Percentiles rank a stretch among this genome's conserved stretches.
Evolutionary conservation across 2,329 filamentous ascomycete genomes (phyloP).

Genomic region (Calonectria montana): DNA sequence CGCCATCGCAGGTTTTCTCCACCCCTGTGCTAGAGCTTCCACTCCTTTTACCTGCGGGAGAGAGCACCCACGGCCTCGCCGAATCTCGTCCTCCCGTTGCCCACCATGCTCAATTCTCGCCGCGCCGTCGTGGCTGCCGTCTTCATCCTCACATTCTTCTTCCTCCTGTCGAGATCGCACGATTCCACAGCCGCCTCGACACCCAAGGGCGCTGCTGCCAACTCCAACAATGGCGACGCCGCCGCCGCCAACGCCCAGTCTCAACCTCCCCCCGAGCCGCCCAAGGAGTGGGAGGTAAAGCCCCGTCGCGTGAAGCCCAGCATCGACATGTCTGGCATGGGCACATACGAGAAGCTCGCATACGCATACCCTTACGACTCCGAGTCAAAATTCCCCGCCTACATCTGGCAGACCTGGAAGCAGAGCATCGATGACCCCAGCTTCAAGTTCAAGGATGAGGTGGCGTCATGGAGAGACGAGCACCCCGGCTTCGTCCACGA

Average conservation of each 20-base stretch:
- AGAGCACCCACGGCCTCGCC: constrained; percentile 7
- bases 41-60: constrained; percentile 34
- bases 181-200: constrained; percentile 37
- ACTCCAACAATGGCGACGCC: constrained; percentile 33
- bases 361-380: constrained; percentile 96
- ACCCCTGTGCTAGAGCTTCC: constrained; percentile 32
- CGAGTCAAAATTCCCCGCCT: constrained; percentile 89
- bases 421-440: constrained; percentile 80
- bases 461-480: constrained; percentile 88
- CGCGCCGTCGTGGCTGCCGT: constrained; percentile 79
- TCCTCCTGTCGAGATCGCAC: constrained; percentile 74
- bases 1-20: constrained; percentile 20
- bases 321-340: constrained; percentile 77
- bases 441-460: constrained; percentile 85
- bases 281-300: constrained; percentile 34
- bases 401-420: constrained; percentile 99
- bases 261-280: constrained; percentile 28
- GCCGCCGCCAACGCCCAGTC: constrained; percentile 36
- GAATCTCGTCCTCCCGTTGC: constrained; percentile 26
- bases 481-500: constrained; percentile 96
- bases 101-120: constrained; percentile 80
- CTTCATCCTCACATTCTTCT: constrained; percentile 75
- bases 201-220: constrained; percentile 27
- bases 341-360: constrained; percentile 82
- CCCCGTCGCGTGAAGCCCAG: constrained; percentile 54